phyloP scores from a whole-genome alignment of 2,329 filamentous ascomycete species.

The Ophiobolus disseminans region DNA sequence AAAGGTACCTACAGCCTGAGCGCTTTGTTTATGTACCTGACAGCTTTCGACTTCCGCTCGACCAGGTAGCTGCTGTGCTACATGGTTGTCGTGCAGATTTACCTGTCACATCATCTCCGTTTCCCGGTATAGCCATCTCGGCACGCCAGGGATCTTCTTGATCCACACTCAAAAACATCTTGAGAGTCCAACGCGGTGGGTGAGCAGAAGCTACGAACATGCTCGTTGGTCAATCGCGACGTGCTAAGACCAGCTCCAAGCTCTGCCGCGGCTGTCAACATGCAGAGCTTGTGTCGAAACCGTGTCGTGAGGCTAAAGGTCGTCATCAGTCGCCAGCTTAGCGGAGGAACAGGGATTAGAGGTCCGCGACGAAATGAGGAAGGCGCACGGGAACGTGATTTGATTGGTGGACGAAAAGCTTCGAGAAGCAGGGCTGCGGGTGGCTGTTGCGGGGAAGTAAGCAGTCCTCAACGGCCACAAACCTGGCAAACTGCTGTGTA shows the following conservation, averaged over 20 bases:
- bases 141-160: conserved; percentile 20
- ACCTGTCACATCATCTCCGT: conserved; percentile 8
- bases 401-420: conserved; percentile 38
- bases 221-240: conserved; percentile 22
- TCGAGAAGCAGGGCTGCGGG: conserved; percentile 24
- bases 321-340: conserved; percentile 25
- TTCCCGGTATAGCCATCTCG: conserved; percentile 19
- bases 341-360: conserved; percentile 28
- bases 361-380: conserved; percentile 32
- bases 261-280: conserved; percentile 19
- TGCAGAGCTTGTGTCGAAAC: conserved; percentile 19
- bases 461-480: no score
- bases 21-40: conserved; percentile 19
- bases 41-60: conserved; percentile 4
- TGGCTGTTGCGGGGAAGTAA: conserved; percentile 20
- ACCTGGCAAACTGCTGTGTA: no score
- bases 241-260: conserved; percentile 27
- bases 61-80: conserved; percentile 14
- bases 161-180: conserved; percentile 9
- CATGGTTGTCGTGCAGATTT: conserved; percentile 6
- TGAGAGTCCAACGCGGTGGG: conserved; percentile 7
- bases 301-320: conserved; percentile 14
- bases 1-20: not conserved
- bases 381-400: not conserved
- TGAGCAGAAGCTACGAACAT: conserved; percentile 11